Evolutionary conservation across 1,284 basidiomycete species (phyloP).

Genomic region (Fistulina hepatica): DNA sequence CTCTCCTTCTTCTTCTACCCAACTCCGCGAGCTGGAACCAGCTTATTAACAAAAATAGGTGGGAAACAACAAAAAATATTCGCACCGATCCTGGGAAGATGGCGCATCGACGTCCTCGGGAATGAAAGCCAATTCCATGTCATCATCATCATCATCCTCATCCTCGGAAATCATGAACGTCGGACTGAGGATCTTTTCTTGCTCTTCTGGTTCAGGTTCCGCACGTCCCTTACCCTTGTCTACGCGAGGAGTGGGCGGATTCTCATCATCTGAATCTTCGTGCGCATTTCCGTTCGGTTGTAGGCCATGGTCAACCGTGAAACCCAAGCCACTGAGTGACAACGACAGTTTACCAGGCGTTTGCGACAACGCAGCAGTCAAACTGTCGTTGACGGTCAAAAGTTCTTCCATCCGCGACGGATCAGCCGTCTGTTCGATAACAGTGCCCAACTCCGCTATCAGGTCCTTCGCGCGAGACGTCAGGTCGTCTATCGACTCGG

Average conservation of each 20-base stretch:
- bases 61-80: conserved; percentile 6
- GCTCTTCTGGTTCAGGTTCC: conserved; percentile 52
- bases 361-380: too few relatives aligned
- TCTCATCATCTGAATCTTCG: conserved; percentile 27
- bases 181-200: conserved; percentile 60
- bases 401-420: conserved; percentile 51
- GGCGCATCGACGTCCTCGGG: conserved; percentile 23
- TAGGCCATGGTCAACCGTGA: conserved; percentile 6
- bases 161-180: conserved; percentile 54
- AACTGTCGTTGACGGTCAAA: conserved; percentile 64
- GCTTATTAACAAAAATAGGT: conserved; percentile 1
- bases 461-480: conserved; percentile 40
- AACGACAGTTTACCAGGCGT: conserved; percentile 23
- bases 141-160: conserved; percentile 48
- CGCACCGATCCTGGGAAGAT: conserved; percentile 52
- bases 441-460: conserved; percentile 44
- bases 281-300: conserved; percentile 12
- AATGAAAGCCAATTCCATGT: conserved; percentile 19
- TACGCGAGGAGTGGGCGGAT: conserved; percentile 46
- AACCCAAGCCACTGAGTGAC: conserved; percentile 41
- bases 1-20: conserved; percentile 85
- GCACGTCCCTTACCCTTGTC: conserved; percentile 70
- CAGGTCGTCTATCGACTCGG: conserved; percentile 39
- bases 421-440: conserved; percentile 52
- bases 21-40: conserved; percentile 47